These are phyloP conservation scores for Malassezia restricta DNA, from an alignment of 1,284 basidiomycete genomes.

Conservation along the genomic window DNA sequence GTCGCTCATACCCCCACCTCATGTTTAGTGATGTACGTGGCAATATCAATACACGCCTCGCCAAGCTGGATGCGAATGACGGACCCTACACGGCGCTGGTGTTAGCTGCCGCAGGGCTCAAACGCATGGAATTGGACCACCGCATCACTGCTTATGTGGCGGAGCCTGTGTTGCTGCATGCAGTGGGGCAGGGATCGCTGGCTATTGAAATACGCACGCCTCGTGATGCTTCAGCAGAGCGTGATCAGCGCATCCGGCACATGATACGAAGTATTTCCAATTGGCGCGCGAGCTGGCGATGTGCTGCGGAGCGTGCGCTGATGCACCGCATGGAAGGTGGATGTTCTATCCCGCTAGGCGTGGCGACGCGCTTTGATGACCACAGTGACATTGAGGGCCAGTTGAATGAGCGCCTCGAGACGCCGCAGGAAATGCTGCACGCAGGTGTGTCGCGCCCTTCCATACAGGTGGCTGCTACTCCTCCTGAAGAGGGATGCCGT, in stretches of 20 bases:
- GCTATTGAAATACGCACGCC: slow-evolving; percentile 68
- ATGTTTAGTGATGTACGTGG: slow-evolving; percentile 67
- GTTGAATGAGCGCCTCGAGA: slow-evolving; percentile 26
- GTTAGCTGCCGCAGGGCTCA: slow-evolving; percentile 82
- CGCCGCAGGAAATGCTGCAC: slow-evolving; percentile 1
- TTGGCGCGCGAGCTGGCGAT: slow-evolving; percentile 38
- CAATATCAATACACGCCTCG: slow-evolving; percentile 59
- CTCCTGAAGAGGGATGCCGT: slow-evolving; percentile 20
- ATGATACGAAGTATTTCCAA: slow-evolving; percentile 35
- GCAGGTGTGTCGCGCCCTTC: not conserved
- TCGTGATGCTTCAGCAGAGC: slow-evolving; percentile 15
- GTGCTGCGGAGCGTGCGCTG: slow-evolving; percentile 61
- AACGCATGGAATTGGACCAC: slow-evolving; percentile 61
- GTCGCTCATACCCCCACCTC: slow-evolving; percentile 64
- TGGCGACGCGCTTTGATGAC: slow-evolving; percentile 51
- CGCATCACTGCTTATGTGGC: slow-evolving; percentile 66
- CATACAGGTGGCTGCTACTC: not conserved
- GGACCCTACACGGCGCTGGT: slow-evolving; percentile 80
- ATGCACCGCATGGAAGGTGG: slow-evolving; percentile 83
- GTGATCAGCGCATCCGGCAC: slow-evolving; percentile 33
- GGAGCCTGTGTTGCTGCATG: slow-evolving; percentile 65
- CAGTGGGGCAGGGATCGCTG: slow-evolving; percentile 88
- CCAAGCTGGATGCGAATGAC: slow-evolving; percentile 74
- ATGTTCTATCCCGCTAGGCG: slow-evolving; percentile 93
- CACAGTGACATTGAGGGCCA: slow-evolving; percentile 31